Evolutionary conservation across 2,329 filamentous ascomycete species (phyloP), one percentile per base, ranked within the genome.

Genomic region (Hypoxylon sp.): DNA sequence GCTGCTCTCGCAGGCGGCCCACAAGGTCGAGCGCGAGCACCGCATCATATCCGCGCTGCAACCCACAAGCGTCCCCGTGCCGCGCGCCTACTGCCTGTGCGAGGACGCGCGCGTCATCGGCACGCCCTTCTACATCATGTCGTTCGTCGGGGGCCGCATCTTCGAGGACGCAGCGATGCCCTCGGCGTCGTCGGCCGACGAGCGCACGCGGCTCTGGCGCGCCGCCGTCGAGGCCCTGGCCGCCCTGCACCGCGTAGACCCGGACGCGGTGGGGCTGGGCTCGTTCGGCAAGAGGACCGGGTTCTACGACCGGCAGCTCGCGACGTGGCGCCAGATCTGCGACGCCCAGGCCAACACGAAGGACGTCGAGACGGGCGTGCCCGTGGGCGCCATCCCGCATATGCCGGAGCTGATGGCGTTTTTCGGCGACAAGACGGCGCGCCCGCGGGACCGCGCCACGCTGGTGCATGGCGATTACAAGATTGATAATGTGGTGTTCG

Each of bases 381-480:
- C 90, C 0, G 94, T 98, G 2, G 95, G 95, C 6, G 87, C 89
- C 74, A 90, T 98, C 74, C 94, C 94, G 29, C 89, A 95, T 78
- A 94, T 97, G 76, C 87, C 91, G 62, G 92, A 93, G 46, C 91
- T 95, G 83, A 86, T 96, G 47, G 80, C 79, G 1, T 97, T 96
- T 81, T 97, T 98, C 80, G 85, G 83, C 54, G 86, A 94, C 75
- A 84, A 88, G 72, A 79, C 79, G 63, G 86, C 85, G 54, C 93
- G 95, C 80, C 95, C 95, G 0, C 83, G 85, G 68, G 95, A 98
- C 78, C 86, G 92, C 68, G 89, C 87, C 21, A 91, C 91, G 3
- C 87, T 98, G 69, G 91, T 98, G 31, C 96, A 98, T 77, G 96
- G 96, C 37, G 96, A 99, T 80, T 99, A 95, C 84, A 99, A 98